Base-by-base conservation (phyloP, 2,329 filamentous ascomycete species). In the Penicillium sp. region DNA sequence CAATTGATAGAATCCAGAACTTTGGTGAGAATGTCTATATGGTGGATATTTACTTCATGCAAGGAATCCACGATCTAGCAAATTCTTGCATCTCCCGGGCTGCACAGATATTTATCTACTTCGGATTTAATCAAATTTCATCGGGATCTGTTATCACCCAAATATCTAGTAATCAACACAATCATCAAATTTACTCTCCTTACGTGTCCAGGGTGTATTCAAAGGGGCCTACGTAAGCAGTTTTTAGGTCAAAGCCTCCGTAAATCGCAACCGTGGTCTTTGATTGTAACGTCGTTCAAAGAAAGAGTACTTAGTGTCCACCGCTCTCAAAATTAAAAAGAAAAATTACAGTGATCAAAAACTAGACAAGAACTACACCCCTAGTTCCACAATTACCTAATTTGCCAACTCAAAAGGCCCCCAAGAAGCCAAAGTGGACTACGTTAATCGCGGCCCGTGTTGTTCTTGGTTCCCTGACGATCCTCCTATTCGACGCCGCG, bases 401-500 rank as follows among this genome's bases (percentile, higher is more conserved):
- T 5, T n/a, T 14, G n/a, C 15, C 31, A 35, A 18, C 33, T 37
- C 5, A 18, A 37, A 40, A 22, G 33, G 37, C n/a, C 37, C 18
- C 37, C 18, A 40, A 22, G 6, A 9, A n/a, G n/a, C 15, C 33
- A 37, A 18, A 40, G 37, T 22, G 37, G 37, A 40, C 37, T 40
- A 9, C 4, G 35, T 29, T 15, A 27, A 46, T 47, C 12, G 40
- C 40, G 22, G 46, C 46, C 52, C 52, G 52, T 54, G 52, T 54
- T 37, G 20, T 31, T 46, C 25, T 37, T 37, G 51, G 52, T 31
- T 37, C 29, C 29, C 46, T 43, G 52, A 54, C 52, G 52, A 54
- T 54, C 52, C 52, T 54, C 52, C 52, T 54, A 54, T 54, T 54
- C 42, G 35, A 47, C 35, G 41, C 44, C 33, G 35, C 50, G 14